Conservation (phyloP, 2,329 filamentous ascomycete species). For the Arthrobotrys iridis region DNA sequence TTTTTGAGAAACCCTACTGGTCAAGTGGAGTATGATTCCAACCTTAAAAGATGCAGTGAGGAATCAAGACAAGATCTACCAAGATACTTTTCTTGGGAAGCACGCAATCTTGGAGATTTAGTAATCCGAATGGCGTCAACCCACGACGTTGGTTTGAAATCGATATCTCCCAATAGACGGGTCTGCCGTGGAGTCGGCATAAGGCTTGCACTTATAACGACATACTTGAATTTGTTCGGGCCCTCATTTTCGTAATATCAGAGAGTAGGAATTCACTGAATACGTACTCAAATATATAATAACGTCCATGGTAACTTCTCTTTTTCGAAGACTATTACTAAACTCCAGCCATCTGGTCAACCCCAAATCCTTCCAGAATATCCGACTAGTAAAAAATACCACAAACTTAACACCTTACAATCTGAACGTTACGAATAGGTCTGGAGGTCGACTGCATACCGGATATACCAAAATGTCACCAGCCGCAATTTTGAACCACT, state of each 20-base stretch:
- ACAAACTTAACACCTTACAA: neutral
- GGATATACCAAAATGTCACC: constrained; percentile 59
- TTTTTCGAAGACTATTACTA: constrained; percentile 15
- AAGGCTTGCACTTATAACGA: constrained; percentile 1
- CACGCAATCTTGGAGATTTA: constrained; percentile 46
- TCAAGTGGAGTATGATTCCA: neutral
- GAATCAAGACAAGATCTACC: neutral
- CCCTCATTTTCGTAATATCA: neutral
- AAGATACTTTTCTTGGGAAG: neutral
- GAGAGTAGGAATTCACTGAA: neutral
- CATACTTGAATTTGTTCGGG: neutral
- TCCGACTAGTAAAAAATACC: neutral
- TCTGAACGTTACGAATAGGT: neutral
- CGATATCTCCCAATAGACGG: neutral
- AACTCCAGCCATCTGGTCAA: constrained; percentile 11
- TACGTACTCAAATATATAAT: neutral
- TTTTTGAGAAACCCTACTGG: neutral
- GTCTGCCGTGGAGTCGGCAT: constrained; percentile 9
- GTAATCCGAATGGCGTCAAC: constrained; percentile 43
- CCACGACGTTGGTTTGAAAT: constrained; percentile 41
- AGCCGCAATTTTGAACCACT: constrained; percentile 71
- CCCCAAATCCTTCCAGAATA: neutral
- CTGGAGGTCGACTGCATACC: neutral
- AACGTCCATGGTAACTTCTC: constrained; percentile 17
- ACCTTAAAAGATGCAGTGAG: neutral